Evolutionary conservation across 2,329 filamentous ascomycete genomes (phyloP), one percentile per base, ranked within the genome.

Genomic region (Fusarium nygamai): DNA sequence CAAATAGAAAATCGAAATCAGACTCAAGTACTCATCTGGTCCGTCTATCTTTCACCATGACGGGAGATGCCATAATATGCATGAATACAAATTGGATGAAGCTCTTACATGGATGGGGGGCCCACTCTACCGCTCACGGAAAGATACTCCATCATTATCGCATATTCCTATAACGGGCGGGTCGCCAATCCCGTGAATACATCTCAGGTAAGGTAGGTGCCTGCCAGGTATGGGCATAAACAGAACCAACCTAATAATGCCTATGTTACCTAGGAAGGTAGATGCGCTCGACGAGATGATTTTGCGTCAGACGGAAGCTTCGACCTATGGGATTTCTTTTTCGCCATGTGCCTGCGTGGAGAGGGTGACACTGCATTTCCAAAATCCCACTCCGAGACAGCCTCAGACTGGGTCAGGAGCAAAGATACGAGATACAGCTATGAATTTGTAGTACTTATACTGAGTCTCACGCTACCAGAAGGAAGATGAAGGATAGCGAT

Each of bases 121-220:
- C 51, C 57, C 29, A 48, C 34, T 44, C 62, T 46, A 31, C 33
- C n/a, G 12, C 34, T 20, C 29, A 24, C 20, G 13, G 33, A 46
- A 27, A 16, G 17, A 19, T 38, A 53, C 39, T 33, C 60, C 58
- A 19, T 38, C 22, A 57, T 16, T 71, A 74, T 44, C 41, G 56
- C 12, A 27, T 53, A 73, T 74, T 62, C 46, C n/a, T 34, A n/a
- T 73, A 73, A n/a, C 71, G 59, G 41, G 51, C 67, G 59, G 41
- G 51, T n/a, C 19, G n/a, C 50, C 33, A 53, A 36, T 36, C 9
- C 19, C 9, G 17, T 22, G 8, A 36, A 16, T 27, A 24, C 47
- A 24, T 51, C 31, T 29, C 27, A 43, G 10, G 16, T 24, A 24
- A 17, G 41, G 16, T 24, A 48, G 44, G n/a, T 24, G 22, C 17